phyloP scores from a whole-genome alignment of 108 stramenopile genomes.

The Cyclotella sp. region DNA sequence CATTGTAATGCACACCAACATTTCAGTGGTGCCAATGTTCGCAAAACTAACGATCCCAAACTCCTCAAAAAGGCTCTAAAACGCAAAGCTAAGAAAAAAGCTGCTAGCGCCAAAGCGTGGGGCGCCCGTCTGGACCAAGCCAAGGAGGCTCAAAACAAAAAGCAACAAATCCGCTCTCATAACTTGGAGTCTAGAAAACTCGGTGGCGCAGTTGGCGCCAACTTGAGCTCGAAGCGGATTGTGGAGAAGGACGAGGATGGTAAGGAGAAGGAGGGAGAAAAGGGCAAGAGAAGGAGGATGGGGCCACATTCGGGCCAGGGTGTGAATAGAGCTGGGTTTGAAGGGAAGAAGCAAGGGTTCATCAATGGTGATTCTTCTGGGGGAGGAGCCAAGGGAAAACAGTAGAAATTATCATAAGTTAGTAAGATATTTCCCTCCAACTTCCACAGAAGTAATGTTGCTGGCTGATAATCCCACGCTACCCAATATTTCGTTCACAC shows the following conservation, averaged over 20 bases:
- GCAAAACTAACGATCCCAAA: conserved; percentile 85
- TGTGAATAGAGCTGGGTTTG: conserved; percentile 80
- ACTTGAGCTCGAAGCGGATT: conserved; percentile 79
- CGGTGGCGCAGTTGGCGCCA: conserved; percentile 80
- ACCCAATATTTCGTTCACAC: too few species aligned
- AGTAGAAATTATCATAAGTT: conserved; percentile 10
- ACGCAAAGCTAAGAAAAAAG: conserved; percentile 87
- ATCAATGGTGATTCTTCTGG: conserved; percentile 61
- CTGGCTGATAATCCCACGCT: too few species aligned
- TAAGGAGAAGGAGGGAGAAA: conserved; percentile 25
- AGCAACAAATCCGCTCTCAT: conserved; percentile 85
- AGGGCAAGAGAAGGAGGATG: conserved; percentile 46
- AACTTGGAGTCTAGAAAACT: conserved; percentile 78
- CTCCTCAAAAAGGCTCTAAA: conserved; percentile 86
- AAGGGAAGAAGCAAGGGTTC: conserved; percentile 83
- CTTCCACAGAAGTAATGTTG: too few species aligned
- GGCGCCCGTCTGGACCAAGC: conserved; percentile 73
- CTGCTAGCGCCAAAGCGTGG: conserved; percentile 84
- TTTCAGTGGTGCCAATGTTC: conserved; percentile 45
- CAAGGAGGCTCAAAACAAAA: conserved; percentile 70
- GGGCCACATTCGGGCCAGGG: conserved; percentile 53
- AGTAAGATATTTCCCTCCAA: neutral
- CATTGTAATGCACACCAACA: too few species aligned
- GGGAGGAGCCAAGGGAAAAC: conserved; percentile 31
- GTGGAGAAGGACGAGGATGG: conserved; percentile 44